A percentile compares a stretch with the other conserved stretches of the same genome.
Evolutionary conservation across 1,284 basidiomycete species (phyloP).

Genomic region (Heterobasidion irregulare): DNA sequence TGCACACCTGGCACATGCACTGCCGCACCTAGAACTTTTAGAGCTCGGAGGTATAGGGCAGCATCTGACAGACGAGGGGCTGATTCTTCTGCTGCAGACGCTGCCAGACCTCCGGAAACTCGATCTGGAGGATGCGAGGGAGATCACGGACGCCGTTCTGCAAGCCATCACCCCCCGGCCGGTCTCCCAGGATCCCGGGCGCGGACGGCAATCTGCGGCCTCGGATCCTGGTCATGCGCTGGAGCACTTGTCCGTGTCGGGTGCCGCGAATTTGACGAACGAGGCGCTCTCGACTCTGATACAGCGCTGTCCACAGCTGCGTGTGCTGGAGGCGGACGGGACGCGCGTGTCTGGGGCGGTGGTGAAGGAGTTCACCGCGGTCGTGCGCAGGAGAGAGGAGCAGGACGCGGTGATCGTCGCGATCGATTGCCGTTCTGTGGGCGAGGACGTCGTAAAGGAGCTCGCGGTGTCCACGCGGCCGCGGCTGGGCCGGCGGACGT

Average conservation of each 20-base stretch:
- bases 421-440: conserved; percentile 70
- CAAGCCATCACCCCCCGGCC: conserved; percentile 50
- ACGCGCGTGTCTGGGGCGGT: conserved; percentile 61
- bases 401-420: conserved; percentile 50
- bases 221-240: conserved; percentile 52
- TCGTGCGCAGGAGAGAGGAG: conserved; percentile 39
- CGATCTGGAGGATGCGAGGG: conserved; percentile 78
- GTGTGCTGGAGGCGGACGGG: conserved; percentile 69
- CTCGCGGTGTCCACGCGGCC: conserved; percentile 50
- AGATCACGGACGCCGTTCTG: conserved; percentile 70
- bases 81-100: conserved; percentile 65
- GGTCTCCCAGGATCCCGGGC: conserved; percentile 6
- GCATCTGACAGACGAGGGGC: conserved; percentile 60
- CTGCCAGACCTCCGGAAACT: conserved; percentile 67
- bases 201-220: conserved; percentile 8
- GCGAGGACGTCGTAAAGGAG: conserved; percentile 54
- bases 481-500: conserved; percentile 63
- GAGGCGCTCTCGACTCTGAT: conserved; percentile 61
- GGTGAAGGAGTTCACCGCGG: conserved; percentile 61
- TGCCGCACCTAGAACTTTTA: conserved; percentile 73
- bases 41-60: conserved; percentile 75
- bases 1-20: conserved; percentile 59
- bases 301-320: conserved; percentile 50
- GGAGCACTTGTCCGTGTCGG: conserved; percentile 70
- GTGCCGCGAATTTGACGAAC: conserved; percentile 54